These are phyloP conservation scores for Rachicladosporium sp. DNA, from an alignment of 2,329 filamentous ascomycete genomes.

Conservation along the genomic window DNA sequence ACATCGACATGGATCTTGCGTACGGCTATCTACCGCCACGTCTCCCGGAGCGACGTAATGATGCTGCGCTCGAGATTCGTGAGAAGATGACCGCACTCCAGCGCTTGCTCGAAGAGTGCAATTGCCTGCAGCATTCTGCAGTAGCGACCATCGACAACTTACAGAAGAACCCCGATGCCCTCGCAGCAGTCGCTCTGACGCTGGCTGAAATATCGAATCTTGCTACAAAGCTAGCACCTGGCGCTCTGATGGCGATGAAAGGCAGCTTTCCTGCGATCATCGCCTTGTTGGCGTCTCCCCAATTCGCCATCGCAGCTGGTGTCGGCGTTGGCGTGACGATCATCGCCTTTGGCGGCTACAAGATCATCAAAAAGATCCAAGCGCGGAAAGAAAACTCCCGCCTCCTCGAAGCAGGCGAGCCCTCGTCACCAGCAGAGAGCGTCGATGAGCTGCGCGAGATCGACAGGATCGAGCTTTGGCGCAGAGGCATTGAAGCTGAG, in stretches of 20 bases:
- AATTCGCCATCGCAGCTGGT: constrained; percentile 87
- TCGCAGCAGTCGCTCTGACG: constrained; percentile 85
- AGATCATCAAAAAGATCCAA: constrained; percentile 82
- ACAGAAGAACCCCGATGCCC: constrained; percentile 74
- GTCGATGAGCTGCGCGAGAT: constrained; percentile 48
- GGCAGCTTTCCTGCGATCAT: constrained; percentile 74
- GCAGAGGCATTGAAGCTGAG: constrained; percentile 49
- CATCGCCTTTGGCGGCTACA: constrained; percentile 91
- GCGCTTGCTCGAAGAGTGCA: constrained; percentile 66
- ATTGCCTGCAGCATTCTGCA: constrained; percentile 78
- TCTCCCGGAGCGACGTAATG: constrained; percentile 36
- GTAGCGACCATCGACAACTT: constrained; percentile 69
- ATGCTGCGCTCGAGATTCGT: constrained; percentile 48
- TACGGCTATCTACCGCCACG: constrained; percentile 75
- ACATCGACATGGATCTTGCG: constrained; percentile 81
- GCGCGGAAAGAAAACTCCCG: constrained; percentile 18
- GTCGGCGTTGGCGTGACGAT: constrained; percentile 87
- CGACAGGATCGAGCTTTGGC: constrained; percentile 49
- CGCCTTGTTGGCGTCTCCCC: constrained; percentile 72
- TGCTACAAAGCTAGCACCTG: constrained; percentile 71
- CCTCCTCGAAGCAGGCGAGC: constrained; percentile 13
- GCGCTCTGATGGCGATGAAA: constrained; percentile 64
- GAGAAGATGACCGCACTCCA: constrained; percentile 65
- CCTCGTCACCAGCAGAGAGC: constrained; percentile 15
- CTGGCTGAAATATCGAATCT: constrained; percentile 82